Percentiles rank a stretch among this genome's conserved stretches.
Evolutionary conservation across 2,329 filamentous ascomycete genomes (phyloP).

Genomic region (Botrytis pseudocinerea): DNA sequence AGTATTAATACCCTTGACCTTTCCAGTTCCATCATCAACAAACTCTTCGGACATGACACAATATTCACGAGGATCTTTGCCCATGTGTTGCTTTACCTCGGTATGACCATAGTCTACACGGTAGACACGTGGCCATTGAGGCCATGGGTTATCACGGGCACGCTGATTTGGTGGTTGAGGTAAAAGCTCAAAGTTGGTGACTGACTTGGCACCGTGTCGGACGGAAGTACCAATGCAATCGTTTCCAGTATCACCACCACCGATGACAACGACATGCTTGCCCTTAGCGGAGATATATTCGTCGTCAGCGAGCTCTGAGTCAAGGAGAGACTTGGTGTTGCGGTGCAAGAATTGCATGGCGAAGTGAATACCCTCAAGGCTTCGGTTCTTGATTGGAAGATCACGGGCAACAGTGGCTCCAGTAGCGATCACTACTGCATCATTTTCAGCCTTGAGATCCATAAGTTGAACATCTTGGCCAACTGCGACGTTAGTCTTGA

Average conservation of each 20-base stretch:
- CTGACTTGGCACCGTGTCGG: slow-evolving; percentile 91
- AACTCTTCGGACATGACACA: slow-evolving; percentile 99
- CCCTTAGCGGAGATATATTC: slow-evolving; percentile 92
- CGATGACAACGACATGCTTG: slow-evolving; percentile 95
- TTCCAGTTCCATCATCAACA: slow-evolving; percentile 81
- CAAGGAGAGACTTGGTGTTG: slow-evolving; percentile 96
- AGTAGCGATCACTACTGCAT: slow-evolving; percentile 88
- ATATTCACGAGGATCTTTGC: slow-evolving; percentile 93
- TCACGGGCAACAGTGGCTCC: slow-evolving; percentile 93
- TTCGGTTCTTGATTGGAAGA: slow-evolving; percentile 84
- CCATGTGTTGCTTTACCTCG: slow-evolving; percentile 94
- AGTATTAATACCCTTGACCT: slow-evolving; percentile 94
- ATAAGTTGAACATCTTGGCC: slow-evolving; percentile 72
- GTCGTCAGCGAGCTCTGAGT: slow-evolving; percentile 81
- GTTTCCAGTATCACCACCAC: slow-evolving; percentile 96
- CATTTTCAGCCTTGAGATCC: slow-evolving; percentile 70
- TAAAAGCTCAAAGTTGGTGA: slow-evolving; percentile 94
- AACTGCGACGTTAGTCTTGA: slow-evolving; percentile 75
- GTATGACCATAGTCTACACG: slow-evolving; percentile 97
- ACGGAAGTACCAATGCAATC: slow-evolving; percentile 97
- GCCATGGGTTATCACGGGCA: slow-evolving; percentile 94
- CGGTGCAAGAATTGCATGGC: slow-evolving; percentile 97
- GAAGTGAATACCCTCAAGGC: slow-evolving; percentile 87
- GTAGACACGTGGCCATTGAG: slow-evolving; percentile 97
- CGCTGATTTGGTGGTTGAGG: slow-evolving; percentile 90